Percentiles rank a stretch among this genome's conserved stretches.
Conservation (phyloP, 2,329 filamentous ascomycete genomes). For the Xylariales sp. region DNA sequence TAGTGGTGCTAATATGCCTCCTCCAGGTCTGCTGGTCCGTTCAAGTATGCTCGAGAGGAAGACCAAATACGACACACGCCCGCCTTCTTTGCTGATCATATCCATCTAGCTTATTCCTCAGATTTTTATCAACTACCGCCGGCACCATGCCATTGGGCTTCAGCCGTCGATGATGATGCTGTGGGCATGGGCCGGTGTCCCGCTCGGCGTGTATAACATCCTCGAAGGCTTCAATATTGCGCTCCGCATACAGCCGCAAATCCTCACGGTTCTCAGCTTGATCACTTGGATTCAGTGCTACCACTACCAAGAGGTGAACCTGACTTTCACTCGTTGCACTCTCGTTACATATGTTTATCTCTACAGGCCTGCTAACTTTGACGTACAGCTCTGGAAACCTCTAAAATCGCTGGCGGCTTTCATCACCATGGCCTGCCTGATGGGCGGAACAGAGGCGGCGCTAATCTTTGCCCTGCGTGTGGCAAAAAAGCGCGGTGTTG, state of each 20-base stretch:
- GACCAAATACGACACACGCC: background rate
- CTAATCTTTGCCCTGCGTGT: conserved; percentile 54
- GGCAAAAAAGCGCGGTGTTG: conserved; percentile 34
- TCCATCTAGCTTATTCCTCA: conserved; percentile 58
- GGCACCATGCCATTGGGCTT: conserved; percentile 61
- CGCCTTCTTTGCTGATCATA: background rate
- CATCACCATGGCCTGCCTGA: conserved; percentile 41
- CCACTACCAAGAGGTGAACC: conserved; percentile 35
- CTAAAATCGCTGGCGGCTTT: background rate
- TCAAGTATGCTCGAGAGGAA: conserved; percentile 50
- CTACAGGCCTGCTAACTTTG: too few species aligned
- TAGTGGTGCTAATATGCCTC: too few species aligned
- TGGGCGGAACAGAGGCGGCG: conserved; percentile 55
- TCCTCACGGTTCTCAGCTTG: conserved; percentile 36
- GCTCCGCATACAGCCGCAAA: conserved; percentile 37
- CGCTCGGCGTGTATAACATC: conserved; percentile 34
- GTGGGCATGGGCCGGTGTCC: conserved; percentile 15
- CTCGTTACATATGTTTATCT: too few species aligned
- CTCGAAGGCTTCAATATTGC: conserved; percentile 36
- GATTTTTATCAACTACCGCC: conserved; percentile 62
- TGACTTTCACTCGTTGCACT: too few species aligned
- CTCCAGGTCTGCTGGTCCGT: conserved; percentile 71
- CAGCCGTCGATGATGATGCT: conserved; percentile 70
- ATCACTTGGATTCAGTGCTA: conserved; percentile 39
- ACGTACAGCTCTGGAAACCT: background rate